Base-by-base conservation (phyloP, 306 rosid species). In the Rosa chinensis region DNA sequence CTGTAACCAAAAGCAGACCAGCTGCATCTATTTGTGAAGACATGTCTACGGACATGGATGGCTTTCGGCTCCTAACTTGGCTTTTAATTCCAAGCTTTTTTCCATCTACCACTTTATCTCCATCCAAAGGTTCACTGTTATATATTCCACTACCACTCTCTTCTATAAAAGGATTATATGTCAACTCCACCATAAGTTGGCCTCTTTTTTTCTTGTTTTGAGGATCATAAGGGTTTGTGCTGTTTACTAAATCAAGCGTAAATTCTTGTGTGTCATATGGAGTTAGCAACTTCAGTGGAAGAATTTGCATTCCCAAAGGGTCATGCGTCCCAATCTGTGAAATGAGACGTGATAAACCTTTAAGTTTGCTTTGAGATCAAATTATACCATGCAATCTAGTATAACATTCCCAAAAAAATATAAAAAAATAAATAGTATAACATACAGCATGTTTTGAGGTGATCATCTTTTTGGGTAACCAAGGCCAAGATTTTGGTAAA, bases 251-350 rank as follows among this genome's bases (percentile, higher is more conserved):
- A 53, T 82, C 39, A 28, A 82, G 86, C 0, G 77, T 82, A 25
- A 82, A 42, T 50, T 66, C 81, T 78, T 76, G 82, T 8, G 77
- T 72, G 35, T 85, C 72, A 17, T 76, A 48, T 1, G 74, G 82
- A 6, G 17, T 43, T 58, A 85, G 70, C 53, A 32, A 45, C n/a
- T 78, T 79, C 66, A 82, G 23, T 18, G 86, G 84, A 76, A 79
- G 80, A 66, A 77, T 21, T 75, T 82, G 82, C 82, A 85, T 83
- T 25, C 87, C 83, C 59, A 83, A 64, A 23, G 78, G 74, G 56
- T 77, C 81, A 77, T 82, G 79, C 6, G 40, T 52, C 64, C 82
- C 82, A 52, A 66, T 76, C 82, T 76, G 79, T 13, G 16, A 75
- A 74, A 70, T 72, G 40, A 42, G 39, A 32, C 39, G 9, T 28